Base-by-base conservation (phyloP, 306 rosid genomes). In the Vicia villosa region DNA sequence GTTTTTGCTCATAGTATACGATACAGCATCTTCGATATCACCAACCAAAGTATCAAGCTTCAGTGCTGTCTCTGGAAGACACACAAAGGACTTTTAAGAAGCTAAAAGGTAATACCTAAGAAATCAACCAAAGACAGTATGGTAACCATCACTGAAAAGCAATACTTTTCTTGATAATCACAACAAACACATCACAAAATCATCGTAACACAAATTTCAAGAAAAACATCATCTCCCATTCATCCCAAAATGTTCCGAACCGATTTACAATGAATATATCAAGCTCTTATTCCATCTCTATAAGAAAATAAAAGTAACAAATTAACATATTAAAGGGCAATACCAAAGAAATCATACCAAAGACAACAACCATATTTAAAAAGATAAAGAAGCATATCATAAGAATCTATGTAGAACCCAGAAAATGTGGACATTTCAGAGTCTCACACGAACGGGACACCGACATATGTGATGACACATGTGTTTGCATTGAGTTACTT, bases 21-120 rank as follows among this genome's bases (percentile, higher is more conserved):
- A 88, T 64, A 94, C 98, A 62, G 89, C 89, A 81, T 94, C 98
- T 81, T 94, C 97, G 73, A 87, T 88, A 71, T 90, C 96, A 73
- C 96, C 98, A 74, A 90, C 81, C 92, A 94, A 79, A 26, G 71
- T 78, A 73, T 94, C 92, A 73, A 94, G 98, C 83, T 90, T 90
- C 80, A 94, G 74, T 43, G 95, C 86, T 4, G 90, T 90, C 84
- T 90, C 97, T 94, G 92, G 74, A 84, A 86, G 79, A 77, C 28
- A 60, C 49, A 81, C 34, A 77, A 67, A 66, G 65, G 21, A 42
- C 28, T 59, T 47, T 63, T 45, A 42, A 59, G 66, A 75, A 75
- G 42, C 42, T 17, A 55, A 45, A 55, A 46, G 51, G 9, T 9
- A 55, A 70, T 68, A 60, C 74, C 55, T 67, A 70, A 19, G 60